Base-by-base conservation (phyloP, 2,329 filamentous ascomycete species). In the Fusarium siculi region DNA sequence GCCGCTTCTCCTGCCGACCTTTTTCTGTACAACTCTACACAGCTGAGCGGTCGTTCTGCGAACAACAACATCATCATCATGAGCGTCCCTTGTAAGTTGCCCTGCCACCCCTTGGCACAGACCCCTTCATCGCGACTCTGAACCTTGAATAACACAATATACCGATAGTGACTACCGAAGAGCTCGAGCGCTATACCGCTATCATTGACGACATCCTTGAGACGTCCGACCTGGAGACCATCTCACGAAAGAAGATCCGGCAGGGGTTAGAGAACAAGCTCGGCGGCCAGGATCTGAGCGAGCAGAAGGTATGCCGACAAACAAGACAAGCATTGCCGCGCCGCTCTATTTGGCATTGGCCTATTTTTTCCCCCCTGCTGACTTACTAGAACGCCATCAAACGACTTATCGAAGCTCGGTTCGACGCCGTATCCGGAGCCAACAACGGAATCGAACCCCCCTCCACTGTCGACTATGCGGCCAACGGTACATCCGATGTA, bases 351-450 rank as follows among this genome's bases (percentile, higher is more conserved):
- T 10, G n/a, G 32, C 36, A 10, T 42, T 40, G 66, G 55, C 34
- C 32, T 53, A 46, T 21, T 37, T 57, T 57, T 40, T n/a, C 11
- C n/a, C n/a, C 25, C 25, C 52, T 46, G 18, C 63, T 75, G 40
- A 64, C 50, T 19, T 32, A 21, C 30, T 50, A 70, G 92, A 85
- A 87, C 79, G 89, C 90, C 19, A 92, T 94, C 81, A 93, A 93
- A 79, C 85, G 85, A 57, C 85, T 95, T 54, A 94, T 95, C 62
- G 91, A 92, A 82, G 87, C 89, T 74, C 90, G 93, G 23, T 95
- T 95, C 80, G 93, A 95, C 77, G 88, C 91, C 63, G 88, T 92
- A 75, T 89, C 89, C 55, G 86, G 87, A 34, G 74, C 79, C 59
- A 76, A 82, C 77, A 87, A 90, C 70, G 85, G 87, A 87, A 64